These are phyloP conservation scores for Nothomitra cinnamomea DNA, from an alignment of 2,329 filamentous ascomycete genomes.

Conservation along the genomic window DNA sequence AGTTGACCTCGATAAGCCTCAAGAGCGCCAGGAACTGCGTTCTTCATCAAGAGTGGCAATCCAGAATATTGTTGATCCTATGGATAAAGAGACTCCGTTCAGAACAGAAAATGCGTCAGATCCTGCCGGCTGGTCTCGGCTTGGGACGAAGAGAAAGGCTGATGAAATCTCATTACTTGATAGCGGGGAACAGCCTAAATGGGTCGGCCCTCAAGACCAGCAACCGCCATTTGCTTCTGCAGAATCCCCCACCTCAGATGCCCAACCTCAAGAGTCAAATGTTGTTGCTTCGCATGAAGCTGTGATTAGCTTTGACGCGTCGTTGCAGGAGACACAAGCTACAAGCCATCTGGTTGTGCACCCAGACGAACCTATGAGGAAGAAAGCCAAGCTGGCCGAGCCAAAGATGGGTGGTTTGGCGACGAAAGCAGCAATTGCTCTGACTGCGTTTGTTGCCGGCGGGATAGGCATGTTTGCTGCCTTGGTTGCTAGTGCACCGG, in stretches of 20 bases:
- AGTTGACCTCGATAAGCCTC: not conserved
- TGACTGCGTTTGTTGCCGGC: conserved; percentile 21
- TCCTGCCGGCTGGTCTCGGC: not conserved
- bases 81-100: not conserved
- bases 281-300: conserved; percentile 6
- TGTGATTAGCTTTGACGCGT: not conserved
- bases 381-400: conserved; percentile 10
- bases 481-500: conserved; percentile 22
- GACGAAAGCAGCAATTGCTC: conserved; percentile 15
- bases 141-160: conserved; percentile 15
- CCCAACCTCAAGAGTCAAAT: conserved; percentile 7
- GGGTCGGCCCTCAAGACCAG: conserved; percentile 9
- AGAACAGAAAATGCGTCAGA: not conserved
- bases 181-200: conserved; percentile 14
- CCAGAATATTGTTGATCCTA: conserved; percentile 1
- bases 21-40: not conserved
- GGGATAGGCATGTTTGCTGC: conserved; percentile 21
- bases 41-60: conserved; percentile 2
- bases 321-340: not conserved
- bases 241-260: conserved; percentile 5
- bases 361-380: conserved; percentile 10
- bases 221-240: not conserved
- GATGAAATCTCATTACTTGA: conserved; percentile 16
- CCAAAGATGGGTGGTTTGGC: conserved; percentile 8
- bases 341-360: not conserved